phyloP scores from a whole-genome alignment of 2,329 filamentous ascomycete species.

The Pseudopyricularia javanii region DNA sequence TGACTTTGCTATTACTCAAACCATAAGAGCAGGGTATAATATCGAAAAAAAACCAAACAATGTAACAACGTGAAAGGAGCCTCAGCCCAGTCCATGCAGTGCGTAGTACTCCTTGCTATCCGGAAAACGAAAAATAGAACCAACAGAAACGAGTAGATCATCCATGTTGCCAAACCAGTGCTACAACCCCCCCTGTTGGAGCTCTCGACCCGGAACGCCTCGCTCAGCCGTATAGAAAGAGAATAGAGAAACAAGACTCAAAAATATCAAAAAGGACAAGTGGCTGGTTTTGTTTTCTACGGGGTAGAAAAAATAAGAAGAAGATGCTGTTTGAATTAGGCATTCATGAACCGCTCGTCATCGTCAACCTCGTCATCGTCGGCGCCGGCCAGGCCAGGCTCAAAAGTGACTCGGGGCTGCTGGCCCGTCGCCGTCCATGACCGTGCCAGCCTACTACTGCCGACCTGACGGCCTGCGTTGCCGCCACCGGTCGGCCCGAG shows the following conservation, averaged over 20 bases:
- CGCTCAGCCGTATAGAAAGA: background rate
- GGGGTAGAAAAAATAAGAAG: too few relatives aligned
- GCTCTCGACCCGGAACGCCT: background rate
- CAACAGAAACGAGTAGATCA: background rate
- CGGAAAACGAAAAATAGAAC: background rate
- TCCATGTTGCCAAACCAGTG: background rate
- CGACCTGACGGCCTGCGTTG: background rate
- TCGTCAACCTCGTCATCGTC: background rate
- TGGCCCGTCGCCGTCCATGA: conserved; percentile 1
- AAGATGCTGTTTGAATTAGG: background rate
- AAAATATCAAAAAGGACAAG: background rate
- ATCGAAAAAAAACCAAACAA: background rate
- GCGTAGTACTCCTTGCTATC: background rate
- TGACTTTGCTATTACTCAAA: background rate
- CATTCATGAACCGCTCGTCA: background rate
- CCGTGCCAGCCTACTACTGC: background rate
- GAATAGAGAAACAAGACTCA: background rate
- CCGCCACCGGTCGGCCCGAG: background rate
- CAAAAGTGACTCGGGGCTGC: conserved; percentile 7
- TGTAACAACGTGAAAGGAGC: background rate
- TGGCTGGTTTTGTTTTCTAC: too few relatives aligned
- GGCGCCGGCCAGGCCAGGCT: background rate
- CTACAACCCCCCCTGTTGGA: background rate
- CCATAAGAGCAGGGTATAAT: conserved; percentile 1
- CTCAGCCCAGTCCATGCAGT: background rate